Base-by-base conservation (phyloP, 768 basidiomycete genomes). In the Lactarius hengduanensis region DNA sequence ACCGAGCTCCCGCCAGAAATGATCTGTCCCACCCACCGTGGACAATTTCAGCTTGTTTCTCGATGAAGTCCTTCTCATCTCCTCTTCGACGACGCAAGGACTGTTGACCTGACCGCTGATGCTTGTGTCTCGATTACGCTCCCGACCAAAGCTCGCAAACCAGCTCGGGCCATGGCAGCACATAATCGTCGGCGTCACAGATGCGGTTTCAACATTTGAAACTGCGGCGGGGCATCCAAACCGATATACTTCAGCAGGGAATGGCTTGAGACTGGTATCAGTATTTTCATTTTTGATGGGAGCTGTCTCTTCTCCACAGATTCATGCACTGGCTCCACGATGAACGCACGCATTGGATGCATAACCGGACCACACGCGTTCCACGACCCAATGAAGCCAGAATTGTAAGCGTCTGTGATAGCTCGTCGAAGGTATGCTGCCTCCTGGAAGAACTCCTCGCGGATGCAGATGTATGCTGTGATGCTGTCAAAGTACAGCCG, bases 381-480 rank as follows among this genome's bases (percentile, higher is more conserved):
- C 77, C 91, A 90, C 63, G 96, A 96, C 13, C 15, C 3, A 64
- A 98, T 78, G 61, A 94, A 80, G 6, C 95, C 94, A 45, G 86
- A 87, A 58, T 86, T 85, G 80, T 98, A 98, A 3, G 96, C 95
- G 73, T 97, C 95, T 71, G 88, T 84, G 78, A 98, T 97, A 59
- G 96, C 95, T 76, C 95, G 91, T 76, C 95, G 92, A 47, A 98
- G 85, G 76, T 97, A 95, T 0, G 86, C 83, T 0, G 96, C 96
- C 77, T 98, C 96, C 76, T 96, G 93, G 78, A 90, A 88, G 80
- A 98, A 98, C 77, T 99, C 96, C 71, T 96, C 96, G 68, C 96
- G 96, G 73, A 97, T 94, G 80, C 98, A 98, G 78, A 99, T 98
- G 83, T 98, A 98, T 18, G 96, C 96, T 0, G 96, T 95, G 57